Conservation (phyloP, 345 rosid genomes). For the Salix purpurea region DNA sequence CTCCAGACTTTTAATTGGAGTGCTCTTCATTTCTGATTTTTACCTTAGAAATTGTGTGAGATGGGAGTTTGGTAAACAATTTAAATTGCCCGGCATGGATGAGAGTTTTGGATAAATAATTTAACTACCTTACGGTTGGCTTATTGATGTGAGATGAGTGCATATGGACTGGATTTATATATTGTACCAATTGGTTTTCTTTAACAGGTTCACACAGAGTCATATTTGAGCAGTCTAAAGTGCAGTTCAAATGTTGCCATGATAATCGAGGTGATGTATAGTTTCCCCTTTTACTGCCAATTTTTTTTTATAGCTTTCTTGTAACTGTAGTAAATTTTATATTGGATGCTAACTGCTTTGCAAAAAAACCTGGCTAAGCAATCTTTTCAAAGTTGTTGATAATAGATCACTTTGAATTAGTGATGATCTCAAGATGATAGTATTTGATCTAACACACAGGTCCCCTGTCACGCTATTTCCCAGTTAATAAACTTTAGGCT, state of each 20-base stretch:
- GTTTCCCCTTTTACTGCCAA: background rate
- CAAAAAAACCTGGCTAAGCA: no score
- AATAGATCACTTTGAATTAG: no score
- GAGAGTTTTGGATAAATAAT: no score
- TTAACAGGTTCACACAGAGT: constrained; percentile 70
- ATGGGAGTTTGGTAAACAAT: no score
- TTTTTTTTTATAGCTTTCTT: background rate
- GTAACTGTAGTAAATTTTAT: background rate
- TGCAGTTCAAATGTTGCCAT: constrained; percentile 67
- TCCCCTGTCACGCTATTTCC: constrained; percentile 71
- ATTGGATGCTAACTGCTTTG: background rate
- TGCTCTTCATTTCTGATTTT: no score
- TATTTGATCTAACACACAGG: no score
- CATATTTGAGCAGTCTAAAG: constrained; percentile 73
- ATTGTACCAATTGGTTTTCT: constrained; percentile 3
- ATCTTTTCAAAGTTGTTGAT: no score
- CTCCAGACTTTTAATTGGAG: no score
- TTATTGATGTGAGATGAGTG: background rate
- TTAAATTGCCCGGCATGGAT: no score
- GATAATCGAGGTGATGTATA: constrained; percentile 61
- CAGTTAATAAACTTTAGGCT: constrained; percentile 23
- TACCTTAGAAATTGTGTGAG: no score
- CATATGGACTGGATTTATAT: background rate
- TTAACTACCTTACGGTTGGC: background rate
- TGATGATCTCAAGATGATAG: no score